Evolutionary conservation across 345 rosid genomes (phyloP).

Genomic region (Barbarea vulgaris): DNA sequence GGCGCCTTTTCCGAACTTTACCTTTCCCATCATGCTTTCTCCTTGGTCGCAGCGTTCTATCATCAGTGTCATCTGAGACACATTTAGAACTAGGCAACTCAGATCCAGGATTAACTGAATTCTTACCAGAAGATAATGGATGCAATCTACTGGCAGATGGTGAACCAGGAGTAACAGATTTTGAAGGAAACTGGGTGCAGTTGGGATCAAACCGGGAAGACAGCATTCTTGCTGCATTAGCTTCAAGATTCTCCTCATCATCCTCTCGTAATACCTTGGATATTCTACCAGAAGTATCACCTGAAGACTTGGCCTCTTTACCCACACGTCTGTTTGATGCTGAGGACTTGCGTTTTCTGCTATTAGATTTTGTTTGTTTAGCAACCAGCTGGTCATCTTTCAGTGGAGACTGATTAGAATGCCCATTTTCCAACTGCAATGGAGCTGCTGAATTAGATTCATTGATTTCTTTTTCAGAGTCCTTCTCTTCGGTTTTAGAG

Average conservation of each 20-base stretch:
- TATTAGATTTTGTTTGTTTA: slow-evolving; percentile 48
- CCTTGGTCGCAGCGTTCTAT: slow-evolving; percentile 79
- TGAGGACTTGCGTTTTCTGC: slow-evolving; percentile 58
- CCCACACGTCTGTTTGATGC: slow-evolving; percentile 29
- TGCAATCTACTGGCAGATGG: slow-evolving; percentile 48
- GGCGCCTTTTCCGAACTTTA: slow-evolving; percentile 70
- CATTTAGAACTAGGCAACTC: slow-evolving; percentile 53
- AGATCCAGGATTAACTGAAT: slow-evolving; percentile 37
- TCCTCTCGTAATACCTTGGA: slow-evolving; percentile 57
- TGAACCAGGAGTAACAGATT: slow-evolving; percentile 47
- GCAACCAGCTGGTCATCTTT: slow-evolving; percentile 41
- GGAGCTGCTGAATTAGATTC: slow-evolving; percentile 40
- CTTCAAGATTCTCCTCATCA: slow-evolving; percentile 94
- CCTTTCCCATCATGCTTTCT: slow-evolving; percentile 57
- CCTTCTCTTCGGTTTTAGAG: slow-evolving; percentile 46
- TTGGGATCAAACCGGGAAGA: slow-evolving; percentile 91
- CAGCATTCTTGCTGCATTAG: slow-evolving; percentile 96
- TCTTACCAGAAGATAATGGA: slow-evolving; percentile 46
- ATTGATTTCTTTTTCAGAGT: slow-evolving; percentile 43
- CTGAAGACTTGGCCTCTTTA: slow-evolving; percentile 49
- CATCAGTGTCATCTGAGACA: slow-evolving; percentile 61
- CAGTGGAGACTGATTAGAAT: slow-evolving; percentile 39
- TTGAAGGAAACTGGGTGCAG: slow-evolving; percentile 74
- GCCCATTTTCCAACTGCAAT: slow-evolving; percentile 49
- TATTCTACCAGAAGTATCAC: slow-evolving; percentile 41